Conservation (phyloP, 208 protist genomes). For the Lotmaria passim region DNA sequence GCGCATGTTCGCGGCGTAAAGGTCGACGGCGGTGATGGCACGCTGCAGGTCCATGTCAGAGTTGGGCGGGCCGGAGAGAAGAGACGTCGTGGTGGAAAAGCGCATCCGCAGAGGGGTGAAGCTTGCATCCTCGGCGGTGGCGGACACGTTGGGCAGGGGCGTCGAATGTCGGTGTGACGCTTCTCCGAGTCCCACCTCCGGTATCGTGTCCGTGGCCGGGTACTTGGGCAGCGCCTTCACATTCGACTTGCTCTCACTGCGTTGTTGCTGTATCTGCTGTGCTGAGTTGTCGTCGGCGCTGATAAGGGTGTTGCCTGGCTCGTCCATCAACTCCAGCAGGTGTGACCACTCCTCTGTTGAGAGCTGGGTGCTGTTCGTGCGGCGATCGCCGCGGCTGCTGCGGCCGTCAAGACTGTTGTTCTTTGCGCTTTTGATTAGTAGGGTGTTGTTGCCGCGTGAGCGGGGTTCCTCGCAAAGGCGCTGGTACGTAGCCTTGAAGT, state of each 20-base stretch:
- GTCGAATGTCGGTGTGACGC: neutral
- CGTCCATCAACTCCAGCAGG: neutral
- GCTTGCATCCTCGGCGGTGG: neutral
- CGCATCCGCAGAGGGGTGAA: conserved; percentile 10
- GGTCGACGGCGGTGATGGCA: conserved; percentile 6
- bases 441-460: conserved; percentile 1
- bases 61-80: neutral
- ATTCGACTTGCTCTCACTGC: neutral
- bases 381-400: neutral
- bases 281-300: neutral
- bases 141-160: neutral
- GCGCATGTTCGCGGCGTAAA: conserved; percentile 10
- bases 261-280: too few species aligned
- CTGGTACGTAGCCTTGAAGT: conserved; percentile 13
- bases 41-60: conserved; percentile 5
- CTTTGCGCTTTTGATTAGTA: neutral
- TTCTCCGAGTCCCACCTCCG: neutral
- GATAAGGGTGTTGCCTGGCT: neutral
- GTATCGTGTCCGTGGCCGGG: neutral
- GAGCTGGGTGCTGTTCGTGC: conserved; percentile 6
- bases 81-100: conserved; percentile 5
- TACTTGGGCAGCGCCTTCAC: neutral
- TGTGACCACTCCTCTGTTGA: conserved; percentile 9
- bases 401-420: neutral
- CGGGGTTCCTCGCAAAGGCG: conserved; percentile 2